phyloP scores from a whole-genome alignment of 208 protist species.

The Leishmania mexicana region DNA sequence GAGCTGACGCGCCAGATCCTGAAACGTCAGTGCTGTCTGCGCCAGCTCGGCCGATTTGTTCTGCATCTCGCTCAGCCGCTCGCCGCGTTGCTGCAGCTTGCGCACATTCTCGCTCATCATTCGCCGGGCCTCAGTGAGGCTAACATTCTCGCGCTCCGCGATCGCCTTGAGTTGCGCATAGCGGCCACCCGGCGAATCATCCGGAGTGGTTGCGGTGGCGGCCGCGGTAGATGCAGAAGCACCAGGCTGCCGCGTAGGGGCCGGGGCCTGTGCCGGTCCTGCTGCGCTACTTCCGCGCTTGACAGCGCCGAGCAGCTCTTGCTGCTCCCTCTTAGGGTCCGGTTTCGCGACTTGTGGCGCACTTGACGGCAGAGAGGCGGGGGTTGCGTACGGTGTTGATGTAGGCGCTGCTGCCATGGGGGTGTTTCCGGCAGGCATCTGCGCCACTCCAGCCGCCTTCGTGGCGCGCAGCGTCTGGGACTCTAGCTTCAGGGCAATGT shows the following conservation, averaged over 20 bases:
- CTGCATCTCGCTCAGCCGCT: slow-evolving; percentile 62
- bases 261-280: not conserved
- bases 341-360: not conserved
- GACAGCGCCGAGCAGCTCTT: slow-evolving; percentile 30
- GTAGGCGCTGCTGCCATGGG: not conserved
- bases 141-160: slow-evolving; percentile 77
- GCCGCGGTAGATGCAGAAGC: slow-evolving; percentile 1
- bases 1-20: slow-evolving; percentile 64
- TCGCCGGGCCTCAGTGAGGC: slow-evolving; percentile 73
- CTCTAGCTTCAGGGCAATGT: slow-evolving; percentile 75
- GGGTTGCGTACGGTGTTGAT: not conserved
- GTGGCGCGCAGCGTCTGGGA: slow-evolving; percentile 55
- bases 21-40: slow-evolving; percentile 71
- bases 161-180: slow-evolving; percentile 84
- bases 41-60: slow-evolving; percentile 71
- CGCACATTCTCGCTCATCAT: slow-evolving; percentile 85
- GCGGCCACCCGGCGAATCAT: slow-evolving; percentile 37
- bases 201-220: not conserved
- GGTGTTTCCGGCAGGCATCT: not conserved
- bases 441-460: slow-evolving; percentile 8
- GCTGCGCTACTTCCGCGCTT: slow-evolving; percentile 1
- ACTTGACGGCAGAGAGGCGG: not conserved
- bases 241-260: not conserved
- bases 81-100: slow-evolving; percentile 70
- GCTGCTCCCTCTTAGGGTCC: slow-evolving; percentile 31